Base-by-base conservation (phyloP, 2,329 filamentous ascomycete species). In the Paracorniculantispora psalliotae region DNA sequence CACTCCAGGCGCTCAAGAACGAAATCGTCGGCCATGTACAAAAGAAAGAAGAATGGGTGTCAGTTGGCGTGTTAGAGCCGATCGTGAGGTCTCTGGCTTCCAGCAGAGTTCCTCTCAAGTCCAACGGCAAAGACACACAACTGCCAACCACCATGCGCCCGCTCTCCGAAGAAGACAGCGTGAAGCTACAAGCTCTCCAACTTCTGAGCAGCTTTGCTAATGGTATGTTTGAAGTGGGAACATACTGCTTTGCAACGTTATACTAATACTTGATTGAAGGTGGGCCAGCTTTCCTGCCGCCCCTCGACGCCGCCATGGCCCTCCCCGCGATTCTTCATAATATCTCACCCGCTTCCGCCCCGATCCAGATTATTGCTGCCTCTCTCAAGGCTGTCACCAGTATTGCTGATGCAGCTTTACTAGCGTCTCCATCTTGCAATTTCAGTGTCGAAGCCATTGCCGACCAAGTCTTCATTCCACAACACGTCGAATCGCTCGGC, bases 1-100 rank as follows among this genome's bases (percentile, higher is more conserved):
- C 86, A 52, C 79, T 97, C 47, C 85, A 87, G 64, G 79, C 80
- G 44, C 77, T 99, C 30, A 97, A 96, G 77, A 94, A 96, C 72
- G 89, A 94, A 63, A 82, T 96, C 50, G 86, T 96, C 61, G 94
- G 94, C 25, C 91, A 97, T 72, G 82, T 89, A 35, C 87, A 93
- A 72, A 87, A 88, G 71, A 99, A 99, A 74, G 88, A 93, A 73
- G 75, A 84, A 59, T 92, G 88, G 79, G 81, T 97, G 43, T 79
- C 79, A 60, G 76, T 84, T 57, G 92, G 92, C 19, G 79, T 90
- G 28, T 73, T 94, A 49, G 81, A 84, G 56, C 81, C 82, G 35
- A 76, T 81, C 58, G 79, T 79, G 67, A 75, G 69, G 65, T 78
- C 77, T 62, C 77, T 81, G 69, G 71, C 71, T 50, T 64, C 69